Evolutionary conservation across 495 filamentous ascomycete genomes (phyloP), one percentile per base, ranked within the genome.

Genomic region (Penicillium bovifimosum): DNA sequence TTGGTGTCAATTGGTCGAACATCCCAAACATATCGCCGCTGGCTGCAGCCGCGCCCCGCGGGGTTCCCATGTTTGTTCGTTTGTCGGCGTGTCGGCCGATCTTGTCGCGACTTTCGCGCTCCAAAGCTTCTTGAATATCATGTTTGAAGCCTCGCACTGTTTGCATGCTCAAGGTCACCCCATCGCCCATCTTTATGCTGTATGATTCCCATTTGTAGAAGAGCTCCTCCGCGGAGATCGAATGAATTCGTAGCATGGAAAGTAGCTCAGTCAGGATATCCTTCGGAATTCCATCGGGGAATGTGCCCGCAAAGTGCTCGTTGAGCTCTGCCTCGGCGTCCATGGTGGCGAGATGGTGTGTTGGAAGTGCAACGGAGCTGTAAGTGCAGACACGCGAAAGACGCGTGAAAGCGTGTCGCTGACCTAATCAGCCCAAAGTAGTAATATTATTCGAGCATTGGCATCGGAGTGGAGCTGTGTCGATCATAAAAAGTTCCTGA

Each of bases 131-230:
- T 59, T 91, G 88, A 0, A 96, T 70, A 70, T 92, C 85, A 62
- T 89, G 85, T 66, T 95, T 96, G 56, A 98, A 88, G 36, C 80
- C 77, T 47, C 83, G 75, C 35, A 87, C 78, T 1, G 79, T 87
- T 14, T 85, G 78, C 24, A 91, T 64, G 53, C 83, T 80, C 49
- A 91, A 64, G 45, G 80, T 87, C 36, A 80, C 83, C 54, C 90
- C 84, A 17, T 91, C 87, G 5, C 82, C 83, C 87, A 96, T 93
- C 72, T 91, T 96, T 58, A 98, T 86, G 64, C 84, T 86, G 75
- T 96, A 97, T 0, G 89, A 89, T 61, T 98, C 92, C 93, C 93
- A 98, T 80, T 96, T 96, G 80, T 84, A 96, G 65, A 86, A 96
- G 14, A 96, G 76, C 59, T 98, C 92, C 63, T 96, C 80, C 24